phyloP scores from a whole-genome alignment of 2,329 filamentous ascomycete species.

The Coleophoma crateriformis region DNA sequence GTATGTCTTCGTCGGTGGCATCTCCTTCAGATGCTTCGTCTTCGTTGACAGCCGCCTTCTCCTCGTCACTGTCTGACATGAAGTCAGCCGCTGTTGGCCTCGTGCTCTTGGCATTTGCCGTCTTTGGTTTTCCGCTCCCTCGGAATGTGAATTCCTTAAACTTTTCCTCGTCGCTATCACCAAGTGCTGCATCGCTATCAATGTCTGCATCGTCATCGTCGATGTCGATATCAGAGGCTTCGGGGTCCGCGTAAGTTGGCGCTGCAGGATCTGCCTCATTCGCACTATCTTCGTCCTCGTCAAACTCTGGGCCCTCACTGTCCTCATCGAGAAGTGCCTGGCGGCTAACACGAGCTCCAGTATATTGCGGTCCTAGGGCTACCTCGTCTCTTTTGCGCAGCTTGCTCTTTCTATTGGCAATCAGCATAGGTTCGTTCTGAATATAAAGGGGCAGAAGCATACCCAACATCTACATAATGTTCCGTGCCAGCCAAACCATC shows the following conservation, averaged over 20 bases:
- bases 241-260: conserved; percentile 39
- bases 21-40: conserved; percentile 17
- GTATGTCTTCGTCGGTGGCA: conserved; percentile 26
- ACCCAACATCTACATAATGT: conserved; percentile 79
- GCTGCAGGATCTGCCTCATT: conserved; percentile 7
- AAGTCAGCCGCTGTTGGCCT: conserved; percentile 51
- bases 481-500: conserved; percentile 64
- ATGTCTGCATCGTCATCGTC: conserved; percentile 56
- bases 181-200: conserved; percentile 66
- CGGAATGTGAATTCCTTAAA: conserved; percentile 69
- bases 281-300: conserved; percentile 39
- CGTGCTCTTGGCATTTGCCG: conserved; percentile 25
- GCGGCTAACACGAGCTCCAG: conserved; percentile 70
- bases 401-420: conserved; percentile 63
- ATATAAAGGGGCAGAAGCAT: conserved; percentile 16
- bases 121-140: conserved; percentile 48
- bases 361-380: conserved; percentile 72
- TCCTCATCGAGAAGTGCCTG: conserved; percentile 54
- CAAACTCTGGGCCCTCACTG: conserved; percentile 46
- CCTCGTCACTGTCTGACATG: conserved; percentile 38
- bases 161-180: conserved; percentile 76
- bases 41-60: conserved; percentile 25
- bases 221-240: conserved; percentile 45
- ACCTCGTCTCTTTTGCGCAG: conserved; percentile 67
- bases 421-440: conserved; percentile 4